These are phyloP conservation scores for Nepenthes mirabilis DNA, from an alignment of 148 eudicot species.

Conservation along the genomic window DNA sequence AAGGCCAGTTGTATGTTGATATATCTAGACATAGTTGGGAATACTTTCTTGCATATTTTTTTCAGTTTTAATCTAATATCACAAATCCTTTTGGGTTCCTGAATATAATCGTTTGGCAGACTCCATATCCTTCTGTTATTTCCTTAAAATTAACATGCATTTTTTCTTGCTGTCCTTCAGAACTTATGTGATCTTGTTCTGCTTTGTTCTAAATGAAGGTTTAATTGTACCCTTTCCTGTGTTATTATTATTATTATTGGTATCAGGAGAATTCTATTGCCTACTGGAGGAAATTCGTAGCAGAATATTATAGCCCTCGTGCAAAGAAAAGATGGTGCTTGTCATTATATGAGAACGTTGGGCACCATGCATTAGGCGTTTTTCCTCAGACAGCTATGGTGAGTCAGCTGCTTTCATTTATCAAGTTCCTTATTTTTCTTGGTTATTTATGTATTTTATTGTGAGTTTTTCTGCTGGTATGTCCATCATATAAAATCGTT, in stretches of 20 bases:
- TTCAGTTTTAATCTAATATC: not conserved
- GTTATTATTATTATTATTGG: slow-evolving; percentile 5
- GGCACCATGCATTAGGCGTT: slow-evolving; percentile 76
- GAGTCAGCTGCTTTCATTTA: slow-evolving; percentile 8
- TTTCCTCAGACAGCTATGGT: slow-evolving; percentile 88
- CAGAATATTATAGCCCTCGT: slow-evolving; percentile 86
- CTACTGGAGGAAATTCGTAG: slow-evolving; percentile 92
- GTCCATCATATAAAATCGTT: too few relatives aligned
- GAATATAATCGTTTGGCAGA: not conserved
- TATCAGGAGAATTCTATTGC: slow-evolving; percentile 70
- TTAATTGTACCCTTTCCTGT: too few relatives aligned
- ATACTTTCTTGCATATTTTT: not conserved
- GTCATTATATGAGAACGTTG: slow-evolving; percentile 81
- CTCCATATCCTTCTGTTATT: not conserved
- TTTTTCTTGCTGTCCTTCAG: not conserved
- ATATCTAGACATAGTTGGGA: not conserved
- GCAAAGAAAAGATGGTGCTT: slow-evolving; percentile 97
- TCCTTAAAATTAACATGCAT: not conserved
- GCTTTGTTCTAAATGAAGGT: not conserved
- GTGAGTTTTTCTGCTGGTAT: slow-evolving; percentile 4
- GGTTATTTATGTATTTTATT: not conserved
- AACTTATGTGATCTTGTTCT: not conserved
- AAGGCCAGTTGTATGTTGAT: slow-evolving; percentile 57
- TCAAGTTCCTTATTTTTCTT: too few relatives aligned
- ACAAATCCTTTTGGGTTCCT: not conserved